A percentile compares a stretch with the other conserved stretches of the same genome.
These are phyloP conservation scores for Eucalyptus globulus DNA, from an alignment of 345 rosid genomes.

Conservation along the genomic window DNA sequence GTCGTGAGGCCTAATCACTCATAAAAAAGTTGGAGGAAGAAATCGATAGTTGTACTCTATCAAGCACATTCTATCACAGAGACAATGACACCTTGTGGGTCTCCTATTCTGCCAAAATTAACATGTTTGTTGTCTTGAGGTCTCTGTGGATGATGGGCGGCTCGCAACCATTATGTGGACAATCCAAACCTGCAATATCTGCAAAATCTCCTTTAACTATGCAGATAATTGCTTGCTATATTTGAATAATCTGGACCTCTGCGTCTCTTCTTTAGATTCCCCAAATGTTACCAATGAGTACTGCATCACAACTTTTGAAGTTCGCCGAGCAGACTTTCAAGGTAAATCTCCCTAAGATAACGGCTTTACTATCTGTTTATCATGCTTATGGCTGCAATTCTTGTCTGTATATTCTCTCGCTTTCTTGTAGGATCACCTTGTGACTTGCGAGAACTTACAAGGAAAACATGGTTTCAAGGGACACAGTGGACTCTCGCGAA, in stretches of 20 bases:
- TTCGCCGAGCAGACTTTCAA: neutral
- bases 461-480: neutral
- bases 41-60: neutral
- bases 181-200: neutral
- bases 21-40: neutral
- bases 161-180: neutral
- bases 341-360: neutral
- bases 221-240: neutral
- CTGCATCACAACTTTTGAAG: neutral
- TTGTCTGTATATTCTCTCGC: neutral
- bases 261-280: neutral
- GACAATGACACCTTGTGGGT: neutral
- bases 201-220: neutral
- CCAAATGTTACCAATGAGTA: neutral
- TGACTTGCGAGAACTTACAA: neutral
- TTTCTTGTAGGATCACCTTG: neutral
- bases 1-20: neutral
- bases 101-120: neutral
- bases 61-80: neutral
- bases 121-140: neutral
- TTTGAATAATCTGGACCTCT: neutral
- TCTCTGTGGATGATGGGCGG: neutral
- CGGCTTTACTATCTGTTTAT: neutral
- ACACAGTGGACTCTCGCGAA: neutral
- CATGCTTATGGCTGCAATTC: neutral